Evolutionary conservation across 2,329 filamentous ascomycete genomes (phyloP).

Genomic region (Pyricularia grisea): DNA sequence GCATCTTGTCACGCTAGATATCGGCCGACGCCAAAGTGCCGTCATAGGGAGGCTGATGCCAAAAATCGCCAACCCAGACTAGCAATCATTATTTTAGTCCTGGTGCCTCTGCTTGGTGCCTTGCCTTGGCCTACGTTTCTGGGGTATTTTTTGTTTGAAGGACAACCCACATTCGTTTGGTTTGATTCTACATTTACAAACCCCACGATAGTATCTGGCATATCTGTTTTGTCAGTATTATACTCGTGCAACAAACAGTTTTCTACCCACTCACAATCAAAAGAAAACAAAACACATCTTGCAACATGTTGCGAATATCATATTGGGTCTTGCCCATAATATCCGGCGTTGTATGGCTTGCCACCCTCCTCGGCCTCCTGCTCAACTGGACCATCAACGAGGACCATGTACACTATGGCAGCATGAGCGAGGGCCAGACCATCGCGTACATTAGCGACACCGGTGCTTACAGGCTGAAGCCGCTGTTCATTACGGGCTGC

Average conservation of each 20-base stretch:
- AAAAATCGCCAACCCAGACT: background rate
- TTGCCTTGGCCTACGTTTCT: background rate
- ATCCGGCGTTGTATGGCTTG: slow-evolving; percentile 54
- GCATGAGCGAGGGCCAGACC: slow-evolving; percentile 46
- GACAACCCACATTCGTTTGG: background rate
- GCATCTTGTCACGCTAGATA: background rate
- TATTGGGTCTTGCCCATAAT: slow-evolving; percentile 50
- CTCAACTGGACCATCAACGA: slow-evolving; percentile 56
- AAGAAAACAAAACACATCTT: background rate
- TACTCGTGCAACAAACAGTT: background rate
- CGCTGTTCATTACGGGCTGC: slow-evolving; percentile 68
- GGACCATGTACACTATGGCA: slow-evolving; percentile 45
- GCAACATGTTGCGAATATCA: slow-evolving; percentile 15
- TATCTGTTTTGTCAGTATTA: background rate
- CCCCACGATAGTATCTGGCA: background rate
- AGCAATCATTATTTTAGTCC: background rate
- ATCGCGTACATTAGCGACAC: slow-evolving; percentile 69
- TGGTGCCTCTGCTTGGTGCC: background rate
- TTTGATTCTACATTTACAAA: background rate
- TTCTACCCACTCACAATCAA: background rate
- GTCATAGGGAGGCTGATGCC: background rate
- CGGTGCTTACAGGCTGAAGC: slow-evolving; percentile 54
- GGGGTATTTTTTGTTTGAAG: background rate
- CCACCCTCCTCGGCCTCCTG: slow-evolving; percentile 60
- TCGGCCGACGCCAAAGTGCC: background rate